Base-by-base conservation (phyloP, 768 basidiomycete genomes). In the Psilocybe tampanensis region DNA sequence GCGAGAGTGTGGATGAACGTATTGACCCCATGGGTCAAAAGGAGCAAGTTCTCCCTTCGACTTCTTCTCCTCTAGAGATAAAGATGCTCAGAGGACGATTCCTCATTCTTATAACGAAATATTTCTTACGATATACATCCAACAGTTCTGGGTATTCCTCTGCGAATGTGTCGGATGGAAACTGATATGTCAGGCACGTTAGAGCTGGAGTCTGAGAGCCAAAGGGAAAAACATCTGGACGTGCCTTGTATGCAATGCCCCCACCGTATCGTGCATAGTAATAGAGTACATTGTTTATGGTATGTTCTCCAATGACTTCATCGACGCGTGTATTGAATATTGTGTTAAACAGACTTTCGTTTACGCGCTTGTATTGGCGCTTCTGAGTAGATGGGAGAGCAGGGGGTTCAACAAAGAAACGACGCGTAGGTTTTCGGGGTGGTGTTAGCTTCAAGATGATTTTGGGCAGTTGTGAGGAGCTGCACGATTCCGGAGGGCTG, bases 1-100 rank as follows among this genome's bases (percentile, higher is more conserved):
- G 41, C 88, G 86, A 45, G 86, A 86, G 21, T 76, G 64, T 19
- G 84, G 84, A 62, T 89, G 86, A 9, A 92, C 76, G 56, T 82
- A 68, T 1, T 48, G 54, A 11, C 81, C 83, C 19, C 80, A 77
- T 19, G 89, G 89, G 63, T 91, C 82, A 68, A 92, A 92, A 0
- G 69, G 65, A 1, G 67, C 67, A 19, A 88, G 73, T 8, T 66
- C 59, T 18, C 80, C 82, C 5, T 64, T 68, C 26, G 58, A 66
- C 65, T 83, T 72, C 67, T 81, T 78, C 42, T 65, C 72, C 61
- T 78, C 89, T 90, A 57, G 23, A 47, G 39, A 53, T 19, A 57
- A 44, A 32, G 22, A 33, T 71, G 15, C 18, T 47, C 36, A 24
- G 2, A 17, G 13, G 17, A 39, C 22, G 29, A 17, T 39, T 34